Conservation (phyloP, 1,284 basidiomycete genomes). For the Rhodotorula sp. region DNA sequence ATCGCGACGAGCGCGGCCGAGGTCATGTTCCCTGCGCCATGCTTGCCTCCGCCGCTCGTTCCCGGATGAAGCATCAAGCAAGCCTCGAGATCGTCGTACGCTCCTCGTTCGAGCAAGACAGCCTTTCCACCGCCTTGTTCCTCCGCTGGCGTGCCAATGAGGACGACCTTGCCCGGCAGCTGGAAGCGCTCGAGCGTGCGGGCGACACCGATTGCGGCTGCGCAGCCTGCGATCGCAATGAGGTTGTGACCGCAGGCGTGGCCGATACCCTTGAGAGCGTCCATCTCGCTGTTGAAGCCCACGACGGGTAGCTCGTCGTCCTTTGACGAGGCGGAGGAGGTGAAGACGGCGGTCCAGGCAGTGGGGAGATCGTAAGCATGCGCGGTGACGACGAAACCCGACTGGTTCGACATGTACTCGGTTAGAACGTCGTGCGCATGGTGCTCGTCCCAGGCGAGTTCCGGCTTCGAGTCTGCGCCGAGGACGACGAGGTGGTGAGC, state of each 20-base stretch:
- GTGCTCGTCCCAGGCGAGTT: slow-evolving; percentile 37
- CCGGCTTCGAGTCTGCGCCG: not conserved
- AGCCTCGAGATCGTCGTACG: slow-evolving; percentile 71
- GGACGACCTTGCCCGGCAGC: slow-evolving; percentile 68
- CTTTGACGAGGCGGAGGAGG: slow-evolving; percentile 38
- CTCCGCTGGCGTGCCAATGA: slow-evolving; percentile 86
- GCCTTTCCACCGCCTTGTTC: slow-evolving; percentile 79
- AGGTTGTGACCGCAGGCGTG: slow-evolving; percentile 85
- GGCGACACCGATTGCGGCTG: slow-evolving; percentile 69
- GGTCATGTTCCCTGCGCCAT: slow-evolving; percentile 32
- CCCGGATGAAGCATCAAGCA: slow-evolving; percentile 62
- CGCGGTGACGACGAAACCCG: slow-evolving; percentile 45
- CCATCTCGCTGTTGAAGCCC: slow-evolving; percentile 66
- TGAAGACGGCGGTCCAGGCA: slow-evolving; percentile 72
- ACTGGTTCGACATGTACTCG: slow-evolving; percentile 42
- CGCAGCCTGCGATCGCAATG: slow-evolving; percentile 77
- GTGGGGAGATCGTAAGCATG: slow-evolving; percentile 54
- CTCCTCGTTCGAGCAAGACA: slow-evolving; percentile 66
- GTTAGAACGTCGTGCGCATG: slow-evolving; percentile 44
- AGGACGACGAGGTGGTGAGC: not conserved
- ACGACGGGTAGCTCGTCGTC: slow-evolving; percentile 27
- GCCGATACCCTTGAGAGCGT: slow-evolving; percentile 61
- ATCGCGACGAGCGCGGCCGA: slow-evolving; percentile 43
- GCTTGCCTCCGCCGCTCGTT: slow-evolving; percentile 27
- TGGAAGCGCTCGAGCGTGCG: slow-evolving; percentile 59